A percentile compares a stretch with the other conserved stretches of the same genome.
phyloP scores from a whole-genome alignment of 768 basidiomycete genomes.

The Lactarius sp. region DNA sequence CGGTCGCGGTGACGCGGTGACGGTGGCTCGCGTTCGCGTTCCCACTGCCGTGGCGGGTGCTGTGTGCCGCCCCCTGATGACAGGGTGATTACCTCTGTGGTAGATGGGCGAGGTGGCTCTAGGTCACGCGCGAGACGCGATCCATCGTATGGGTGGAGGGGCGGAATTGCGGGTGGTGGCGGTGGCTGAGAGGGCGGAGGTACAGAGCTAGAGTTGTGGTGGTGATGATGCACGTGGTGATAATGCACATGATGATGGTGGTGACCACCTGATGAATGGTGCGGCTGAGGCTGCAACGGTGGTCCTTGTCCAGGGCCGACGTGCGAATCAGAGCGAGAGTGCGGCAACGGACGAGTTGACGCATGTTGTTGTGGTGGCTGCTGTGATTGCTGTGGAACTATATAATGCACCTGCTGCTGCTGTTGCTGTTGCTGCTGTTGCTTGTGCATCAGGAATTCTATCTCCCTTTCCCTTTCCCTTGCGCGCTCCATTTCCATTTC shows the following conservation, averaged over 20 bases:
- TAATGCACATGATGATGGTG: constrained; percentile 34
- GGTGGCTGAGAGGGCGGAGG: constrained; percentile 17
- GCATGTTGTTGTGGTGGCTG: constrained; percentile 13
- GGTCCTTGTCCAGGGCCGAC: constrained; percentile 23
- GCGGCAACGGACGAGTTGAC: constrained; percentile 16
- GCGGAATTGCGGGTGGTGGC: constrained; percentile 25
- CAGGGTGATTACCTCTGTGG: constrained; percentile 22
- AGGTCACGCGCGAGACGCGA: constrained; percentile 20
- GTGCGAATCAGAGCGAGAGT: constrained; percentile 17
- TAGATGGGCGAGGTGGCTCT: constrained; percentile 15
- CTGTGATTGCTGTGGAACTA: constrained; percentile 25
- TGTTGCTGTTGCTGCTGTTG: constrained; percentile 27
- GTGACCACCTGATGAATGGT: constrained; percentile 19
- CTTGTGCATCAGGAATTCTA: constrained; percentile 26
- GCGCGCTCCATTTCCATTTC: constrained; percentile 26
- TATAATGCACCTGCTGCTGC: constrained; percentile 18
- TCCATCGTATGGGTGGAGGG: constrained; percentile 19
- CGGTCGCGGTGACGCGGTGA: constrained; percentile 20
- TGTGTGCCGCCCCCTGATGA: constrained; percentile 1
- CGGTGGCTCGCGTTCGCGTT: constrained; percentile 24
- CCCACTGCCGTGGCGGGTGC: constrained; percentile 19
- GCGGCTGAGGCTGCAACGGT: constrained; percentile 18
- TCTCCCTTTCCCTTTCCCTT: constrained; percentile 29
- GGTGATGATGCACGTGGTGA: constrained; percentile 35
- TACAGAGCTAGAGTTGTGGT: constrained; percentile 27